Evolutionary conservation across 495 filamentous ascomycete species (phyloP), one percentile per base, ranked within the genome.

Genomic region (Penicillium ochrochloron): DNA sequence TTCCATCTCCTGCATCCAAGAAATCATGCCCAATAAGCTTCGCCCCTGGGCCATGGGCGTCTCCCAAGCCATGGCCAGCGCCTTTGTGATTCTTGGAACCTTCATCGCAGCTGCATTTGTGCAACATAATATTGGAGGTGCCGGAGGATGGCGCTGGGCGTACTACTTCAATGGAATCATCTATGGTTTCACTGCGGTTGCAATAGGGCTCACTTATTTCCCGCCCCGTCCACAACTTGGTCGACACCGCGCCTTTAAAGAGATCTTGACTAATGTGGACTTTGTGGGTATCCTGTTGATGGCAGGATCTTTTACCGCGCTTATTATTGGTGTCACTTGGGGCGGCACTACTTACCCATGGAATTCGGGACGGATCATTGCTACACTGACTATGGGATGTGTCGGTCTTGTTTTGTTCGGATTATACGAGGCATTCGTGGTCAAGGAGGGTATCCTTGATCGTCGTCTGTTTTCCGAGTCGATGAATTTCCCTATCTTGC

Each of bases 11-110:
- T 44, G 41, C 41, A 44, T 44, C 41, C 41, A 44, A 44, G 41
- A 44, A 10, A 44, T 44, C 41, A 21, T 44, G n/a, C 41, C 41
- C n/a, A 44, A 44, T n/a, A 44, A 44, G 41, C 41, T 44, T 21
- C 41, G 41, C n/a, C 41, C 41, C 5, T 44, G 41, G 41, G 41
- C 41, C 21, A 44, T 44, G 41, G 41, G 41, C 5, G 41, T 44
- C n/a, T 44, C 41, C n/a, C 41, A 44, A 44, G 41, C 41, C n/a
- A 44, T 44, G 41, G 41, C 41, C n/a, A 44, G 41, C 41, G 41
- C 41, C 5, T 44, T 44, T 21, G 41, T 44, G 5, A 44, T 44
- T 7, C 41, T 44, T n/a, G 41, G 41, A 21, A 44, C 41, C 5
- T 44, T 44, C 41, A 9, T 44, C 5, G 41, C 41, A 21, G 41